Base-by-base conservation (phyloP, 2,329 filamentous ascomycete species). In the Fusarium sp. region DNA sequence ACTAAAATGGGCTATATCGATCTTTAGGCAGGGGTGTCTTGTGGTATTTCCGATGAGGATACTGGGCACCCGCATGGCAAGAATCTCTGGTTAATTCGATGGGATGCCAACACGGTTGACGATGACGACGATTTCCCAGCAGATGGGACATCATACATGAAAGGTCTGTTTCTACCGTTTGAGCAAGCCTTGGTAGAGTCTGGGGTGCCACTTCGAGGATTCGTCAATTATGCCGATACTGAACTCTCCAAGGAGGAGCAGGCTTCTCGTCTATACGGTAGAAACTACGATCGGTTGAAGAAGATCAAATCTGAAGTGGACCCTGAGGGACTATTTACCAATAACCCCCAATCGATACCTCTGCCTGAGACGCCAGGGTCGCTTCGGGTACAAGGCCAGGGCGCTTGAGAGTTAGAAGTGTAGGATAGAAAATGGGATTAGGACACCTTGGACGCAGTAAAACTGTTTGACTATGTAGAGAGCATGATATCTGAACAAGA, bases 201-300 rank as follows among this genome's bases (percentile, higher is more conserved):
- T 8, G 68, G 70, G 1, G 61, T 64, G 21, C 4, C 43, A 2
- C 53, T 72, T 15, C 63, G 69, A 2, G 66, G 70, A 0, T 72
- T 70, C 11, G 62, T 71, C n/a, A 71, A 71, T 58, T 71, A 72
- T 44, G 68, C 68, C n/a, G 68, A 72, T 31, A 63, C 65, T 1
- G 68, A 70, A 33, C 42, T 71, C 7, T 62, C 17, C 7, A 59
- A 63, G 24, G 19, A 49, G 10, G 62, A 72, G 13, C 61, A 65
- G 63, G 67, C 54, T 22, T 65, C 60, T 6, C 63, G 66, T 22
- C 62, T 71, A 1, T 71, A 71, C 22, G 70, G 69, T 1, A 56
- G 40, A 17, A 72, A 72, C 43, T 70, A 63, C 38, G 24, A 62
- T 10, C 56, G 63, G 5, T 33, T 72, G 17, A 53, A 64, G 47